Evolutionary conservation across 1,139 yeast genomes (phyloP).

Genomic region (Debaryomyces subglobosus): DNA sequence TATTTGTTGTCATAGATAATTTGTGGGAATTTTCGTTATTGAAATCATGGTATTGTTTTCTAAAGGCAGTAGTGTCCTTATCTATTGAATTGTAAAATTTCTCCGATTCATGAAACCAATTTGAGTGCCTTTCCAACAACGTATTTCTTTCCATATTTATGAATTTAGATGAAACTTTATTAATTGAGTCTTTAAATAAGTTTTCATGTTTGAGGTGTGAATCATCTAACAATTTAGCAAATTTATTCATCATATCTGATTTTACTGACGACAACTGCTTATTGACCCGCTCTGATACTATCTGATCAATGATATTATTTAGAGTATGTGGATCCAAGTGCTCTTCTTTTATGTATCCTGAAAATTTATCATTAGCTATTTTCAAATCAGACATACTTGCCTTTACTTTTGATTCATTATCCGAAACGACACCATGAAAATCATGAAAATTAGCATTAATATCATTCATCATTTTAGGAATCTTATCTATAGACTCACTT

Average conservation of each 20-base stretch:
- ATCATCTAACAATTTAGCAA: slow-evolving; percentile 12
- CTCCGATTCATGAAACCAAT: slow-evolving; percentile 15
- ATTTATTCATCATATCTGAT: slow-evolving; percentile 9
- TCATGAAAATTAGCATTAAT: slow-evolving; percentile 6
- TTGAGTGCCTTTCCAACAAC: slow-evolving; percentile 13
- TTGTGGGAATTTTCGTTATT: slow-evolving; percentile 10
- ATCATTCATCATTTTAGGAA: slow-evolving; percentile 7
- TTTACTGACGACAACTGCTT: slow-evolving; percentile 11
- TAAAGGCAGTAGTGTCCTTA: slow-evolving; percentile 8
- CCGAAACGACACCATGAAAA: slow-evolving; percentile 1
- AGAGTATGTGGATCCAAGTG: slow-evolving; percentile 13
- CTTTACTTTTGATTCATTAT: slow-evolving; percentile 8
- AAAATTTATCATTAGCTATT: slow-evolving; percentile 18
- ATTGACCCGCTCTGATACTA: slow-evolving; percentile 11
- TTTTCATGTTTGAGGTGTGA: slow-evolving; percentile 11
- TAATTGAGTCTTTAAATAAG: slow-evolving; percentile 13
- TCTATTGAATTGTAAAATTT: slow-evolving; percentile 9
- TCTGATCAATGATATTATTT: slow-evolving; percentile 6
- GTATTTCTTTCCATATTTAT: slow-evolving; percentile 8
- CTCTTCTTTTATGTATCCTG: slow-evolving; percentile 17
- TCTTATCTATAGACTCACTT: slow-evolving; percentile 7
- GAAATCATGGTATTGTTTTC: slow-evolving; percentile 7
- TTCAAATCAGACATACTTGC: slow-evolving; percentile 16
- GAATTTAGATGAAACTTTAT: slow-evolving; percentile 14
- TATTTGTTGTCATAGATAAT: slow-evolving; percentile 12